A percentile compares a stretch with the other conserved stretches of the same genome.
Evolutionary conservation across 345 rosid genomes (phyloP).

Genomic region (Citrus medica): DNA sequence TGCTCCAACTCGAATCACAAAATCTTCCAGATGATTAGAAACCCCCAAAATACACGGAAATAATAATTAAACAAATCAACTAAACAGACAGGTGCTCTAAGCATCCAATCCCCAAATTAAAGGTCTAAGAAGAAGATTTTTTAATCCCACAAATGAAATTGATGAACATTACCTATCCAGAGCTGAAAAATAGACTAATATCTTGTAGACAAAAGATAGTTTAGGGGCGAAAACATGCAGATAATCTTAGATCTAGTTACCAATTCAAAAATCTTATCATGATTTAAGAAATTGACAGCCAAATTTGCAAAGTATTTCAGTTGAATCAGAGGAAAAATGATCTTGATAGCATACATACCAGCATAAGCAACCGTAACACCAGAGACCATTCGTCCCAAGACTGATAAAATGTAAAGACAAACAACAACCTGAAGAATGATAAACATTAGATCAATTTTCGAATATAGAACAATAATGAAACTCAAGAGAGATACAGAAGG

Average conservation of each 20-base stretch:
- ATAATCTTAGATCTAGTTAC: not conserved
- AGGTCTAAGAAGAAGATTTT: not conserved
- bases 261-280: not conserved
- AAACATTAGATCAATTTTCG: not conserved
- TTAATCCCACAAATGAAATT: no score
- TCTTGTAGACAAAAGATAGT: not conserved
- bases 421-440: constrained; percentile 57
- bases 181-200: not conserved
- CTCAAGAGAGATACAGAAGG: not conserved
- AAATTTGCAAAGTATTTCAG: not conserved
- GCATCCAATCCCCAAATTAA: not conserved
- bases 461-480: not conserved
- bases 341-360: constrained; percentile 44
- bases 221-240: not conserved
- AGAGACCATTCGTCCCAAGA: constrained; percentile 71
- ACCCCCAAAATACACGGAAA: not conserved
- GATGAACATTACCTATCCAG: not conserved
- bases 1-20: not conserved
- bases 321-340: not conserved
- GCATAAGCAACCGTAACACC: constrained; percentile 92
- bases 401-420: constrained; percentile 75
- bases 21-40: not conserved
- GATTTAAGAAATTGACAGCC: not conserved
- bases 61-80: not conserved
- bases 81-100: not conserved